Evolutionary conservation across 345 rosid genomes (phyloP).

Genomic region (Eutrema yunnanense): DNA sequence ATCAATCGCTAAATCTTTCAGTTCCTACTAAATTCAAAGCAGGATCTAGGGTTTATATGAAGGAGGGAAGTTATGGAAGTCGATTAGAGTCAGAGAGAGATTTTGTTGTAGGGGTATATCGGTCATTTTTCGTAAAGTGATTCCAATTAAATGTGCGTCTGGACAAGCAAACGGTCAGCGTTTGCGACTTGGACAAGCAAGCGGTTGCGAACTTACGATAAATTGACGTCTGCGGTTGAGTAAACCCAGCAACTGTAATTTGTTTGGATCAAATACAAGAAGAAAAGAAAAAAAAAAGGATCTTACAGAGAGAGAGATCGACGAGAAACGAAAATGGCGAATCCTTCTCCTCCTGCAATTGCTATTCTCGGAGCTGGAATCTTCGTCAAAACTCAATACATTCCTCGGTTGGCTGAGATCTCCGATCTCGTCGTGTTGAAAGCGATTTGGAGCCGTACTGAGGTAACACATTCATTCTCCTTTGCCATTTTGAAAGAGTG

Average conservation of each 20-base stretch:
- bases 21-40: slow-evolving; percentile 4
- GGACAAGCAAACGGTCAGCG: background rate
- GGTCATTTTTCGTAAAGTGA: background rate
- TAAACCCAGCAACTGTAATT: background rate
- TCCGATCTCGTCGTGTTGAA: slow-evolving; percentile 60
- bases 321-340: slow-evolving; percentile 38
- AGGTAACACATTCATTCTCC: slow-evolving; percentile 36
- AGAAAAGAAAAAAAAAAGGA: no score
- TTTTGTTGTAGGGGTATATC: background rate
- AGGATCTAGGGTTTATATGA: slow-evolving; percentile 24
- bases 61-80: slow-evolving; percentile 4
- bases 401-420: slow-evolving; percentile 82
- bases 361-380: slow-evolving; percentile 91
- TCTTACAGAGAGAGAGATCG: background rate
- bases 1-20: slow-evolving; percentile 1
- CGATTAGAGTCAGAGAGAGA: background rate
- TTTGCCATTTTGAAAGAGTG: background rate
- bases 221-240: slow-evolving; percentile 6
- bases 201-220: background rate
- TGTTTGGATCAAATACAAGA: slow-evolving; percentile 1
- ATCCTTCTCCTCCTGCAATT: slow-evolving; percentile 39
- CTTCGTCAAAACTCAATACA: slow-evolving; percentile 83
- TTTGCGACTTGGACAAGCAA: background rate
- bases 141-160: background rate
- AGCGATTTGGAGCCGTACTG: slow-evolving; percentile 85